Evolutionary conservation across 257 asterid species (phyloP).

Genomic region (Petunia secreta): DNA sequence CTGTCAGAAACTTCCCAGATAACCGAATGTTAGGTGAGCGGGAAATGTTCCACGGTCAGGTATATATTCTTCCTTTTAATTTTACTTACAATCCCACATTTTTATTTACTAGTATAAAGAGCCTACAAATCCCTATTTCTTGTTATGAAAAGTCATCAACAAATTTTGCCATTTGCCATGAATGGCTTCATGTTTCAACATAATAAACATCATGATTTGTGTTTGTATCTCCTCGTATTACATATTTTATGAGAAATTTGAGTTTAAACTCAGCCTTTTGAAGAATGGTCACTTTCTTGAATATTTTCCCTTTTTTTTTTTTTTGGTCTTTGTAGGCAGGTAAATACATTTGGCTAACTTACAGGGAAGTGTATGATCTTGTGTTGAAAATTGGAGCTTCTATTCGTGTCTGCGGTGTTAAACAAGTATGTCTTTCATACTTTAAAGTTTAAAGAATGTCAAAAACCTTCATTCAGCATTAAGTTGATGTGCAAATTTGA

Average conservation of each 20-base stretch:
- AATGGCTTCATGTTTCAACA: background rate
- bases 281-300: background rate
- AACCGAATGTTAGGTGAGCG: slow-evolving; percentile 86
- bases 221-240: background rate
- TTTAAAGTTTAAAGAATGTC: background rate
- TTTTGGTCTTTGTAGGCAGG: slow-evolving; percentile 56
- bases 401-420: slow-evolving; percentile 52
- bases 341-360: slow-evolving; percentile 65
- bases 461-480: background rate
- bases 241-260: background rate
- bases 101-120: background rate
- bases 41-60: slow-evolving; percentile 64
- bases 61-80: slow-evolving; percentile 9
- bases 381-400: slow-evolving; percentile 69
- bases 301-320: background rate
- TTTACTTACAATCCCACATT: background rate
- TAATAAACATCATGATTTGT: background rate
- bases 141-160: background rate
- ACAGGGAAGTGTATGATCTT: slow-evolving; percentile 60
- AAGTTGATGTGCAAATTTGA: background rate
- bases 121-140: background rate
- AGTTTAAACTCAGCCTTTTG: background rate
- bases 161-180: background rate
- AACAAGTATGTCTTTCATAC: slow-evolving; percentile 49
- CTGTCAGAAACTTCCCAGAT: slow-evolving; percentile 54